Evolutionary conservation across 2,329 filamentous ascomycete species (phyloP).

Genomic region (Biscogniauxia marginata): DNA sequence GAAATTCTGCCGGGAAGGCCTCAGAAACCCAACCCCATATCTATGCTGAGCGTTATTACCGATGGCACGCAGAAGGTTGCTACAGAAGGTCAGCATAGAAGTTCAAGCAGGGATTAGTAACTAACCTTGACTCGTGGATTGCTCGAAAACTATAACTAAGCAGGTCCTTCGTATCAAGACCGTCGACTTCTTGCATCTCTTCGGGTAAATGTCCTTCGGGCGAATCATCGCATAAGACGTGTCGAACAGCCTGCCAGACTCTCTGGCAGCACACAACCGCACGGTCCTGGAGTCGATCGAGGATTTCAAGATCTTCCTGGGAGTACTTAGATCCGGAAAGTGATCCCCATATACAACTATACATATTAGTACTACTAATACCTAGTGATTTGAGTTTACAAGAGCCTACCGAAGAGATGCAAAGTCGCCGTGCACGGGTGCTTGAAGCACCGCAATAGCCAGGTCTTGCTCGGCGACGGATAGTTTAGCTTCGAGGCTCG

Average conservation of each 20-base stretch:
- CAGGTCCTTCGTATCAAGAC: slow-evolving; percentile 80
- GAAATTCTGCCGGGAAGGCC: slow-evolving; percentile 56
- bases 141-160: slow-evolving; percentile 94
- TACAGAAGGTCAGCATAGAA: slow-evolving; percentile 38
- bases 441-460: slow-evolving; percentile 62
- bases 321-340: slow-evolving; percentile 42
- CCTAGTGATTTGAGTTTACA: neutral
- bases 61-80: slow-evolving; percentile 68
- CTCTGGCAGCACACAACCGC: slow-evolving; percentile 60
- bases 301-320: slow-evolving; percentile 33
- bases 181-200: slow-evolving; percentile 69
- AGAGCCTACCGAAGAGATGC: slow-evolving; percentile 59
- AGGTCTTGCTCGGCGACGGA: slow-evolving; percentile 63
- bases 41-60: slow-evolving; percentile 53
- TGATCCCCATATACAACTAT: slow-evolving; percentile 54
- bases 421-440: slow-evolving; percentile 69
- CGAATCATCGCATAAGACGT: slow-evolving; percentile 87
- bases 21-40: slow-evolving; percentile 42
- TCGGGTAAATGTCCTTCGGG: slow-evolving; percentile 84
- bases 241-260: slow-evolving; percentile 76
- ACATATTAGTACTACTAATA: slow-evolving; percentile 8
- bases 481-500: slow-evolving; percentile 64
- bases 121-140: slow-evolving; percentile 87
- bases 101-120: neutral
- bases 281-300: slow-evolving; percentile 48